Evolutionary conservation across 2,329 filamentous ascomycete species (phyloP).

Genomic region (Colletotrichum plurivorum): DNA sequence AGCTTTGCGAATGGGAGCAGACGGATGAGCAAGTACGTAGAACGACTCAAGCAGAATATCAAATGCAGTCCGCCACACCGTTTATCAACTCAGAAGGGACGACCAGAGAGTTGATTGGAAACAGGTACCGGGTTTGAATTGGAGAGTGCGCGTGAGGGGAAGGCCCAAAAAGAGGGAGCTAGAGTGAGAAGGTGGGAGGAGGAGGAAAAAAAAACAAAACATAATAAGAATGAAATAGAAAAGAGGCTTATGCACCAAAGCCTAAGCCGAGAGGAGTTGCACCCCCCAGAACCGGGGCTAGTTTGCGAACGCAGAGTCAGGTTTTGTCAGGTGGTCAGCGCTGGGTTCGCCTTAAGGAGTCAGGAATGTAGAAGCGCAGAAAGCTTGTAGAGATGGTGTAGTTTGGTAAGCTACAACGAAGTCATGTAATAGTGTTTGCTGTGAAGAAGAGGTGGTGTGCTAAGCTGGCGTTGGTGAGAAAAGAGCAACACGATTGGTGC

Average conservation of each 20-base stretch:
- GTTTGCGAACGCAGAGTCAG: slow-evolving; percentile 42
- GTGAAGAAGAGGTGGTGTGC: slow-evolving; percentile 4
- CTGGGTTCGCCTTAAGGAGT: slow-evolving; percentile 37
- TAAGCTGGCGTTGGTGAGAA: no score
- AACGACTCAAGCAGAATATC: slow-evolving; percentile 10
- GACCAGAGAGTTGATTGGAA: slow-evolving; percentile 7
- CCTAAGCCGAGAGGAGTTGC: slow-evolving; percentile 28
- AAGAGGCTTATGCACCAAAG: slow-evolving; percentile 39
- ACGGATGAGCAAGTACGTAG: not conserved
- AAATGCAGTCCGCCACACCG: slow-evolving; percentile 17
- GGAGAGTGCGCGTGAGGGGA: slow-evolving; percentile 6
- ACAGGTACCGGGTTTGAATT: slow-evolving; percentile 8
- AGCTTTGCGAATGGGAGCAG: not conserved
- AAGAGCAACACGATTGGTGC: no score
- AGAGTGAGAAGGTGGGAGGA: not conserved
- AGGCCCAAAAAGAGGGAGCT: slow-evolving; percentile 1
- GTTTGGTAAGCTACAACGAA: slow-evolving; percentile 16
- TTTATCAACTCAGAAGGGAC: slow-evolving; percentile 9
- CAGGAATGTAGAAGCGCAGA: slow-evolving; percentile 29
- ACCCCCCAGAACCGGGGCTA: slow-evolving; percentile 37
- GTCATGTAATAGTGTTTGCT: not conserved
- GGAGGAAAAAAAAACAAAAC: slow-evolving; percentile 3
- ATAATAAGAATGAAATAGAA: slow-evolving; percentile 6
- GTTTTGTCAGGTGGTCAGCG: slow-evolving; percentile 36
- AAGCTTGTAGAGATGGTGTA: slow-evolving; percentile 30